phyloP scores from a whole-genome alignment of 371 early-diverging fungal species.

The Neoconidiobolus thromboides region DNA sequence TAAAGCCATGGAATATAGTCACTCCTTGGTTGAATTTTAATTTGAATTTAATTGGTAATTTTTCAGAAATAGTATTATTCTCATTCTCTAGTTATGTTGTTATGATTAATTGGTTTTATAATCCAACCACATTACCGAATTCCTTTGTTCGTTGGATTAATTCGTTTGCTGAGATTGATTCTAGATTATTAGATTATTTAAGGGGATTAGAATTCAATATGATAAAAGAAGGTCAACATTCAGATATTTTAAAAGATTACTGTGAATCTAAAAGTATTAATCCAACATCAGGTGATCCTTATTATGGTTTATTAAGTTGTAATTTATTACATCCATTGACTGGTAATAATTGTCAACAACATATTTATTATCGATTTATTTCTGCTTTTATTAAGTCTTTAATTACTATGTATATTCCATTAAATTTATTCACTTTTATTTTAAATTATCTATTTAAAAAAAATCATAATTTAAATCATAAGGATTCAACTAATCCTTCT shows the following conservation, averaged over 20 bases:
- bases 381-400: neutral
- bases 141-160: neutral
- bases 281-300: neutral
- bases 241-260: neutral
- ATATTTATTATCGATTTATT: neutral
- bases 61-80: neutral
- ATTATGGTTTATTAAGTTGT: neutral
- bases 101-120: neutral
- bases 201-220: neutral
- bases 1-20: neutral
- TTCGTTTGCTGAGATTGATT: neutral
- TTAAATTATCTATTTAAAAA: neutral
- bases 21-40: constrained; percentile 3
- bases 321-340: neutral
- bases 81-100: neutral
- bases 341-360: neutral
- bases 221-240: neutral
- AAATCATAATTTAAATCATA: neutral
- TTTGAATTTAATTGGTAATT: neutral
- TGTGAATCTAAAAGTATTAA: neutral
- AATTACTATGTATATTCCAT: neutral
- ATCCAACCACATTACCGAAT: neutral
- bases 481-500: neutral
- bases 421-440: neutral
- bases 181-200: neutral